Evolutionary conservation across 306 rosid species (phyloP).

Genomic region (Cicer judaicum): DNA sequence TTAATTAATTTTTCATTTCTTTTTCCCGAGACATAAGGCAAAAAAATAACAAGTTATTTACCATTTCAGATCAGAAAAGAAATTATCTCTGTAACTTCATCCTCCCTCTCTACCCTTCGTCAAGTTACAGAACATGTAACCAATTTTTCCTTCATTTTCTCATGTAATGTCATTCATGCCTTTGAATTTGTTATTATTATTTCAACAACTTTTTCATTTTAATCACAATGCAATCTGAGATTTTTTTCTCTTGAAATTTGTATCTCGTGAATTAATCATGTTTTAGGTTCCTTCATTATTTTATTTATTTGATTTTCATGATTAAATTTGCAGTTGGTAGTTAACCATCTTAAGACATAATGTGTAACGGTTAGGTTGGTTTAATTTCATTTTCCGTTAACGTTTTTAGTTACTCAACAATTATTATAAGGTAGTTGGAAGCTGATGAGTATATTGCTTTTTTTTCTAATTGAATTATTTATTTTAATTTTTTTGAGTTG

Average conservation of each 20-base stretch:
- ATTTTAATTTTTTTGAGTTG: neutral
- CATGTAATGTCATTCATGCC: neutral
- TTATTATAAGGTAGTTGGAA: slow-evolving; percentile 38
- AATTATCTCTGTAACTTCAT: slow-evolving; percentile 38
- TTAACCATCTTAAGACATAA: slow-evolving; percentile 46
- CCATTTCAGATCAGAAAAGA: slow-evolving; percentile 37
- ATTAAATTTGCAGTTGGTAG: slow-evolving; percentile 50
- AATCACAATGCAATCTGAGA: slow-evolving; percentile 21
- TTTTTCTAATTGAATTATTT: neutral
- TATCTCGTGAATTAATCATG: slow-evolving; percentile 38
- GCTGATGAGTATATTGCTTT: slow-evolving; percentile 17
- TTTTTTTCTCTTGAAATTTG: slow-evolving; percentile 2
- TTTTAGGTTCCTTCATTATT: slow-evolving; percentile 29
- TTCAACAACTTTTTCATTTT: neutral
- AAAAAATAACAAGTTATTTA: slow-evolving; percentile 28
- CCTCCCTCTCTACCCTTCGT: slow-evolving; percentile 41
- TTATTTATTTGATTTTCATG: slow-evolving; percentile 28
- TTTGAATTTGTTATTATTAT: neutral
- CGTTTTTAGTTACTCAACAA: slow-evolving; percentile 34
- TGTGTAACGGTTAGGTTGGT: slow-evolving; percentile 58
- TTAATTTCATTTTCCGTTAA: slow-evolving; percentile 42
- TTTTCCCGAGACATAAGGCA: slow-evolving; percentile 5
- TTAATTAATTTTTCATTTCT: neutral
- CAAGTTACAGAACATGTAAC: slow-evolving; percentile 60
- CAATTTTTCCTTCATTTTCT: slow-evolving; percentile 28